phyloP scores from a whole-genome alignment of 2,329 filamentous ascomycete species.

The Cordyceps fumosorosea region DNA sequence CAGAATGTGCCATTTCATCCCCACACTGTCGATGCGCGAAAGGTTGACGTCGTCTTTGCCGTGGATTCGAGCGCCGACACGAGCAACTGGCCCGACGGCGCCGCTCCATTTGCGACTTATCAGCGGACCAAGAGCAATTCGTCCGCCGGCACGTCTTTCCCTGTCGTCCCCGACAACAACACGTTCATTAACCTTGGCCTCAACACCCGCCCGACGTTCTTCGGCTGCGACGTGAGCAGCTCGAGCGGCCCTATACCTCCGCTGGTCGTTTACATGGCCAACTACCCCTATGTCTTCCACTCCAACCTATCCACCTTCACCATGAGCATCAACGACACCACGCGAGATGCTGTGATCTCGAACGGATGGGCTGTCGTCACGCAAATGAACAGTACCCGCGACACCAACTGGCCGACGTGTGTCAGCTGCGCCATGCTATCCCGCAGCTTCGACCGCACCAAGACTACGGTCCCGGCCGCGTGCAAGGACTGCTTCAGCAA shows the following conservation, averaged over 20 bases:
- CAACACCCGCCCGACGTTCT: constrained; percentile 55
- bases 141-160: constrained; percentile 50
- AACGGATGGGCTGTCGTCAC: constrained; percentile 85
- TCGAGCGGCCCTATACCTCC: constrained; percentile 49
- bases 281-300: constrained; percentile 64
- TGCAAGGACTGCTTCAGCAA: constrained; percentile 70
- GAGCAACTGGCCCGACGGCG: constrained; percentile 53
- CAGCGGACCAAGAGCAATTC: constrained; percentile 41
- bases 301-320: constrained; percentile 79
- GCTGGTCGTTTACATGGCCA: constrained; percentile 78
- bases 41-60: constrained; percentile 57
- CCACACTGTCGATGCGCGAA: constrained; percentile 42
- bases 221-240: constrained; percentile 54
- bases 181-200: constrained; percentile 53
- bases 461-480: constrained; percentile 58
- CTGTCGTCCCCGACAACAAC: constrained; percentile 46
- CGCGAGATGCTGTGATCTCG: constrained; percentile 73
- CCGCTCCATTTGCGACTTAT: constrained; percentile 51
- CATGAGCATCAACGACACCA: constrained; percentile 51
- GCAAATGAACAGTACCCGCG: constrained; percentile 70
- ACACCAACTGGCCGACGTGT: constrained; percentile 71
- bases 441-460: constrained; percentile 67
- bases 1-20: constrained; percentile 76
- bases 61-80: constrained; percentile 60
- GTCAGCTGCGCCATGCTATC: constrained; percentile 82